These are phyloP conservation scores for Annulohypoxylon stygium DNA, from an alignment of 495 filamentous ascomycete genomes.

Conservation along the genomic window DNA sequence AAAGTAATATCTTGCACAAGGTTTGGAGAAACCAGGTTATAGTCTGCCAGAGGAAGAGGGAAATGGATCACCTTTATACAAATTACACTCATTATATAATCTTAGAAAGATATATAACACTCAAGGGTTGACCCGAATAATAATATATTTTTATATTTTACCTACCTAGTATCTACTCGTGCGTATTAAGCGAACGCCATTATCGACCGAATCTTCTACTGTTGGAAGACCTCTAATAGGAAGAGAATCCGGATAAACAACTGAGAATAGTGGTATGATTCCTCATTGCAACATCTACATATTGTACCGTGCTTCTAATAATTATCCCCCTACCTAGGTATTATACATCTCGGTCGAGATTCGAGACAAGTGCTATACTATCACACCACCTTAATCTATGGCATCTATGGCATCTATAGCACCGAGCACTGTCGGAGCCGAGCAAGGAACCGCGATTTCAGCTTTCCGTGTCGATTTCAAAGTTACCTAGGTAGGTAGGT, in stretches of 20 bases:
- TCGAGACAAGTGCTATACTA: background rate
- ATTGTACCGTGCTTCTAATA: background rate
- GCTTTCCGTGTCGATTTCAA: too few relatives aligned
- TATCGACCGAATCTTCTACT: background rate
- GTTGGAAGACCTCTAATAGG: background rate
- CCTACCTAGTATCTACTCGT: background rate
- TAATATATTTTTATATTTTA: slow-evolving; percentile 2
- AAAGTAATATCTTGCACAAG: too few relatives aligned
- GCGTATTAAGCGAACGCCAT: background rate
- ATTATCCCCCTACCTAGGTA: background rate
- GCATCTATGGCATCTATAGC: too few relatives aligned
- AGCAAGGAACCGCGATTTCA: background rate
- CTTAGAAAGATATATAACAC: background rate
- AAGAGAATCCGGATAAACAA: slow-evolving; percentile 5
- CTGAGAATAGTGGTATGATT: background rate
- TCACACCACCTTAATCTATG: background rate
- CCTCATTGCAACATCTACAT: background rate
- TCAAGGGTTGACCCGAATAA: background rate
- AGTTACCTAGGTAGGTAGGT: too few relatives aligned
- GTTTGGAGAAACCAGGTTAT: too few relatives aligned
- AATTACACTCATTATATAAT: too few relatives aligned
- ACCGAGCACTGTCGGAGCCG: background rate
- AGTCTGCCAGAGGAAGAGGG: too few relatives aligned
- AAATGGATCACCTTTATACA: too few relatives aligned
- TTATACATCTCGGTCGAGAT: background rate